phyloP scores from a whole-genome alignment of 192 early-diverging fungal genomes.

The Rhizoclosmatium globosum region DNA sequence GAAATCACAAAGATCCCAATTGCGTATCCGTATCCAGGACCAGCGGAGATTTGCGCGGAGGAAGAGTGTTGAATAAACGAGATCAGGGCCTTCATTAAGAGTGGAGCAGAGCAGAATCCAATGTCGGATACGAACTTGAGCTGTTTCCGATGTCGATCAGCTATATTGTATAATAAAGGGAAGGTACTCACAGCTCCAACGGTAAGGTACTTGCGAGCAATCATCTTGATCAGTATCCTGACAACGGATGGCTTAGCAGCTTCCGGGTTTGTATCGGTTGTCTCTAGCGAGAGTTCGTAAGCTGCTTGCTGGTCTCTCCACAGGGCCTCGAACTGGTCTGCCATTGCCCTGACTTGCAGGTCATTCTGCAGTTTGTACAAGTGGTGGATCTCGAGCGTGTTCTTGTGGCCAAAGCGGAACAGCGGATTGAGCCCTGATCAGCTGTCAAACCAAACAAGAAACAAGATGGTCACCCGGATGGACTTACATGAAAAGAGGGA shows the following conservation, averaged over 20 bases:
- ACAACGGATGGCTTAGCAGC: slow-evolving; percentile 9
- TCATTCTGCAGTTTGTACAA: slow-evolving; percentile 55
- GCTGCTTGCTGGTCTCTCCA: slow-evolving; percentile 49
- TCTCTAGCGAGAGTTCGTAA: background rate
- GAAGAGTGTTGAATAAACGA: slow-evolving; percentile 34
- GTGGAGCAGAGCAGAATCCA: slow-evolving; percentile 43
- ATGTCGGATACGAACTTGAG: slow-evolving; percentile 48
- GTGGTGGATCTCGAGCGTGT: slow-evolving; percentile 65
- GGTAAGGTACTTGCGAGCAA: slow-evolving; percentile 30
- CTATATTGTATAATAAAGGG: slow-evolving; percentile 8
- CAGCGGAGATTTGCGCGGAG: background rate
- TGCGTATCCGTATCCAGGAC: slow-evolving; percentile 20
- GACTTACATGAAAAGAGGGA: slow-evolving; percentile 15
- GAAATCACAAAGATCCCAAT: slow-evolving; percentile 26
- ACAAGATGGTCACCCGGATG: background rate
- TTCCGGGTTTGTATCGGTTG: slow-evolving; percentile 2
- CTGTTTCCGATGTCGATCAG: background rate
- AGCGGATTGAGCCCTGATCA: slow-evolving; percentile 60
- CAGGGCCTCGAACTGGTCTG: slow-evolving; percentile 35
- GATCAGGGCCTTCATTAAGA: slow-evolving; percentile 53
- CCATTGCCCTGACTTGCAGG: slow-evolving; percentile 34
- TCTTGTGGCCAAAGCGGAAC: slow-evolving; percentile 59
- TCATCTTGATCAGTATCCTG: slow-evolving; percentile 31
- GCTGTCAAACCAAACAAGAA: background rate
- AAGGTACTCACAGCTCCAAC: slow-evolving; percentile 11